Percentiles rank a stretch among this genome's conserved stretches.
Evolutionary conservation across 805 yeast genomes (phyloP).

Genomic region (Kazachstania taianensis): DNA sequence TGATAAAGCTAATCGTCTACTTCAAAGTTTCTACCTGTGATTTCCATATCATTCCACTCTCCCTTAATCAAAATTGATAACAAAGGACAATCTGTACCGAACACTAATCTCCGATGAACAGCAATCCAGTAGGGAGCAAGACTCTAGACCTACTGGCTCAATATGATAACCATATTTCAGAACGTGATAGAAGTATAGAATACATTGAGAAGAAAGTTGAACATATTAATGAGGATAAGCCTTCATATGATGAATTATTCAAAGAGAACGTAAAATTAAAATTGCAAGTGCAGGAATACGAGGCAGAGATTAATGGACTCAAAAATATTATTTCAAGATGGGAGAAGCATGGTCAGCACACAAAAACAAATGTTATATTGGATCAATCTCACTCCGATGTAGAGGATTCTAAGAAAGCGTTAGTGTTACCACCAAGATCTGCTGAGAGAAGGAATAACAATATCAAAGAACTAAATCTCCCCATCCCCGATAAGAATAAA

Average conservation of each 20-base stretch:
- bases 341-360: constrained; percentile 6
- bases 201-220: constrained; percentile 17
- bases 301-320: constrained; percentile 18
- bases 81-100: too few relatives aligned
- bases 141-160: constrained; percentile 23
- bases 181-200: constrained; percentile 22
- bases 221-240: constrained; percentile 6
- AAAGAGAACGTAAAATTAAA: constrained; percentile 25
- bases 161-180: constrained; percentile 22
- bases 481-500: constrained; percentile 4
- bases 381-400: constrained; percentile 2
- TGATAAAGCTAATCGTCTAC: too few relatives aligned
- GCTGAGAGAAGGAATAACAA: constrained; percentile 27
- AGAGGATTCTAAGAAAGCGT: constrained; percentile 5
- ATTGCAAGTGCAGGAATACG: constrained; percentile 19
- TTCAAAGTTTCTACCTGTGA: too few relatives aligned
- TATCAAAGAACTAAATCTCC: constrained; percentile 13
- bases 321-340: constrained; percentile 8
- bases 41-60: too few relatives aligned
- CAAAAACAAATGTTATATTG: constrained; percentile 6
- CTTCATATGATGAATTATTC: constrained; percentile 23
- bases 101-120: too few relatives aligned
- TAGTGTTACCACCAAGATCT: constrained; percentile 33
- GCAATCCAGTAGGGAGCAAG: not conserved
- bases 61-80: too few relatives aligned